A percentile compares a stretch with the other conserved stretches of the same genome.
Evolutionary conservation across 208 protist species (phyloP).

Genomic region (Acanthamoeba royreba): DNA sequence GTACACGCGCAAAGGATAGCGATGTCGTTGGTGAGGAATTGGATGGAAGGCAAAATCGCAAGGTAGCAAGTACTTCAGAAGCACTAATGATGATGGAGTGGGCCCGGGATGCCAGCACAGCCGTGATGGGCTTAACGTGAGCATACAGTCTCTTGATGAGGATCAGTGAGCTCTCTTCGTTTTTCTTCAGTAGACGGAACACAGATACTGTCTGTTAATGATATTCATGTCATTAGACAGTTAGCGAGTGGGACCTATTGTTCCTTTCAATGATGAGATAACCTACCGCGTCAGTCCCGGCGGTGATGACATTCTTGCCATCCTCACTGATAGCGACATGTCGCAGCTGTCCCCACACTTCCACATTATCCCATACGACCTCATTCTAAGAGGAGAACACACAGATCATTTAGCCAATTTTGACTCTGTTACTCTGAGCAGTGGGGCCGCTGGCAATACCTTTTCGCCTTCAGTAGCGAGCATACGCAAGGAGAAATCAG

Average conservation of each 20-base stretch:
- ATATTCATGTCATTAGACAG: too few species aligned
- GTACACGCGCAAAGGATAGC: not conserved
- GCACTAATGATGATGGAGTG: not conserved
- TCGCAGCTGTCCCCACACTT: not conserved
- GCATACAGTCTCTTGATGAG: not conserved
- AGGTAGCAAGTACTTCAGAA: not conserved
- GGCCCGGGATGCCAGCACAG: not conserved
- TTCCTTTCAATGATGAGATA: too few species aligned
- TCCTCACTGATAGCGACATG: not conserved
- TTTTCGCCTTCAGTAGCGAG: not conserved
- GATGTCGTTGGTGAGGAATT: too few species aligned
- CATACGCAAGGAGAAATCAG: not conserved
- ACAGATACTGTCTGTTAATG: not conserved
- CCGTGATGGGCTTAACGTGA: not conserved
- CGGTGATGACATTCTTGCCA: not conserved
- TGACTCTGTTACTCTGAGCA: too few species aligned
- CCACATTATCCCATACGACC: constrained; percentile 1
- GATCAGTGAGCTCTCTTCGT: not conserved
- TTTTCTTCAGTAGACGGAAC: not conserved
- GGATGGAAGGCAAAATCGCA: too few species aligned
- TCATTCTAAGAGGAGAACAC: not conserved
- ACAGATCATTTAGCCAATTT: not conserved
- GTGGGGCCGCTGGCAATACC: not conserved
- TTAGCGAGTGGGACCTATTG: too few species aligned
- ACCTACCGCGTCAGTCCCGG: not conserved